Percentiles rank a stretch among this genome's conserved stretches.
These are phyloP conservation scores for Sugiyamaella sp. DNA, from an alignment of 1,139 yeast genomes.

Conservation along the genomic window DNA sequence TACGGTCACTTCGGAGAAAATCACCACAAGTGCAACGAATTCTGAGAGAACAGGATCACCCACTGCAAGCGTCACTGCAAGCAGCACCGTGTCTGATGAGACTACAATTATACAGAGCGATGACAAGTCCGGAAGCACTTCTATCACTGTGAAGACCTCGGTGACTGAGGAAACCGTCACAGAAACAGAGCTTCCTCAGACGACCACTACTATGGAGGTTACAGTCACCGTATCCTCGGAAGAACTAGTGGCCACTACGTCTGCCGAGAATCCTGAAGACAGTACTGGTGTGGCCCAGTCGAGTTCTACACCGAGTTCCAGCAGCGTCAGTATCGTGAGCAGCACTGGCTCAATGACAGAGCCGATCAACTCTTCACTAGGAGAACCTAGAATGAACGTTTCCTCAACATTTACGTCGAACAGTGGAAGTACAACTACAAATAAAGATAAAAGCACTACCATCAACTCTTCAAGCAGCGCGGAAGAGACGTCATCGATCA, in stretches of 20 bases:
- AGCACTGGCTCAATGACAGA: background rate
- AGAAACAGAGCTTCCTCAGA: background rate
- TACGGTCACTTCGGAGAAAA: too few species aligned
- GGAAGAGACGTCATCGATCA: background rate
- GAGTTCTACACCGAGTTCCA: too few species aligned
- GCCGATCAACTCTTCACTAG: background rate
- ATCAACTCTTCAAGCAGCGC: background rate
- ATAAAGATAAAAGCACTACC: background rate
- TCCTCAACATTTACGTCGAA: background rate
- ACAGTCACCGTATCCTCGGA: background rate
- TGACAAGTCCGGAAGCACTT: background rate
- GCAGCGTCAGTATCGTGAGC: background rate
- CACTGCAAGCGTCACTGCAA: background rate
- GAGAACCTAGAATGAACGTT: background rate
- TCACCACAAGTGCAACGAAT: too few species aligned
- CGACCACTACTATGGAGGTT: background rate
- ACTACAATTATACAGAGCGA: background rate
- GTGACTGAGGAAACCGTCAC: background rate
- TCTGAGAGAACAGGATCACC: background rate
- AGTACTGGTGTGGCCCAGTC: too few species aligned
- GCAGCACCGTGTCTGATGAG: background rate
- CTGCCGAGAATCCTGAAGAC: too few species aligned
- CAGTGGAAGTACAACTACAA: background rate
- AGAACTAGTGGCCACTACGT: too few species aligned
- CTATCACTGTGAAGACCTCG: background rate